phyloP scores from a whole-genome alignment of 148 eudicot species.

The Pharnaceum exiguum region DNA sequence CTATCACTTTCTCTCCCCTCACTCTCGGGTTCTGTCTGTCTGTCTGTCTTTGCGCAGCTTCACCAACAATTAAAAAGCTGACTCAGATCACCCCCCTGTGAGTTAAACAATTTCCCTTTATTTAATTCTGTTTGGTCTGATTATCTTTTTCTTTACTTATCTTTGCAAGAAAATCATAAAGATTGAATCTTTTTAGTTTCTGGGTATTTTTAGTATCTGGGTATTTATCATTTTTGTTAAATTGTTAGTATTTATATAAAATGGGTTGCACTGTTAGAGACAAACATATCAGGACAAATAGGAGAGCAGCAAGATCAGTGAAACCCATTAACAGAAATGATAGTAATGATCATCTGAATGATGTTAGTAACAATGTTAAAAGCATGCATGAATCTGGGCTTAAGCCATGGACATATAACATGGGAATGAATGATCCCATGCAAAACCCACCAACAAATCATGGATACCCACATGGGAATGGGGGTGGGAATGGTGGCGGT shows the following conservation, averaged over 20 bases:
- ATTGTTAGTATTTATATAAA: conserved; percentile 4
- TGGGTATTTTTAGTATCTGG: conserved; percentile 15
- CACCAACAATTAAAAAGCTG: conserved; percentile 11
- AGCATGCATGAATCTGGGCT: conserved; percentile 46
- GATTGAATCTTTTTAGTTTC: conserved; percentile 6
- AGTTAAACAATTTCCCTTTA: not conserved
- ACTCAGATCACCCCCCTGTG: conserved; percentile 12
- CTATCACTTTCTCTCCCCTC: not conserved
- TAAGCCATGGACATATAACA: conserved; percentile 42
- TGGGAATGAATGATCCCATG: conserved; percentile 36
- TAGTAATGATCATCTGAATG: conserved; percentile 27
- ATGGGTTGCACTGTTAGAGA: conserved; percentile 96
- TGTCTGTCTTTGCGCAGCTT: conserved; percentile 25
- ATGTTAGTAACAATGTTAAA: conserved; percentile 19
- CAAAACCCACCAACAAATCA: conserved; percentile 29
- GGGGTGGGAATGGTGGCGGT: conserved; percentile 7
- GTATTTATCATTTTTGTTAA: conserved; percentile 4
- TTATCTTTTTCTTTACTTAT: not conserved
- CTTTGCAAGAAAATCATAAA: not conserved
- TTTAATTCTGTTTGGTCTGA: not conserved
- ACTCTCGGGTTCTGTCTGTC: conserved; percentile 17
- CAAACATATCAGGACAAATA: conserved; percentile 67
- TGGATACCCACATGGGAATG: conserved; percentile 23
- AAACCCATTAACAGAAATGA: conserved; percentile 30
- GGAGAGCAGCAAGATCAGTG: conserved; percentile 58